Evolutionary conservation across 2,329 filamentous ascomycete species (phyloP), one percentile per base, ranked within the genome.

Genomic region (Colletotrichum simmondsii): DNA sequence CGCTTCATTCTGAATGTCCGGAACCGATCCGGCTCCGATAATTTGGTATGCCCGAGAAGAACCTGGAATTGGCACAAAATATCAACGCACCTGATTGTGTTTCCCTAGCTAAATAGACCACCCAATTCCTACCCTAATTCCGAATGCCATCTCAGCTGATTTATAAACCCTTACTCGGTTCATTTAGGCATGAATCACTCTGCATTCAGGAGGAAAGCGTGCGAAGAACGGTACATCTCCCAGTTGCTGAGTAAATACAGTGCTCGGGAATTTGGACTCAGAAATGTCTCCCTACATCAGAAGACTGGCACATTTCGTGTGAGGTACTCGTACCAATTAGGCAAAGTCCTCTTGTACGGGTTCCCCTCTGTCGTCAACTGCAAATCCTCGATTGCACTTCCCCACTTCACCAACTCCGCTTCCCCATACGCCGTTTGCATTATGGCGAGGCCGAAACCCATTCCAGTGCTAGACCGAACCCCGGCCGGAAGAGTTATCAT

Each of bases 401-500:
- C 91, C 83, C 87, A 93, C 77, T 84, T 88, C 64, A 93, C 83
- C 71, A 93, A 80, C 65, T 83, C 83, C 0, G 80, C 81, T 79
- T 93, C 92, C 1, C 84, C 86, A 85, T 88, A 93, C 0, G 90
- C 91, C 1, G 90, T 92, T 65, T 90, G 84, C 79, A 82, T 78
- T 81, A 93, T 83, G 0, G 85, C 89, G 30, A 93, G 79, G 1
- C 90, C 90, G 74, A 90, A 91, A 0, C 90, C 90, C 88, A 92
- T 91, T 7, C 89, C 89, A 5, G 49, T 68, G 4, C 86, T 87
- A 14, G 79, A 81, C 75, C 88, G 85, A 6, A 90, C 83, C 1
- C 91, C 91, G 0, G 87, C 91, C 0, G 93, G 93, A 1, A 95
- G 79, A 0, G 92, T 94, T 63, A 95, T 85, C 78, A 93, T 87